Conservation (phyloP, 1,284 basidiomycete species). For the Cutaneotrichosporon mucoides region DNA sequence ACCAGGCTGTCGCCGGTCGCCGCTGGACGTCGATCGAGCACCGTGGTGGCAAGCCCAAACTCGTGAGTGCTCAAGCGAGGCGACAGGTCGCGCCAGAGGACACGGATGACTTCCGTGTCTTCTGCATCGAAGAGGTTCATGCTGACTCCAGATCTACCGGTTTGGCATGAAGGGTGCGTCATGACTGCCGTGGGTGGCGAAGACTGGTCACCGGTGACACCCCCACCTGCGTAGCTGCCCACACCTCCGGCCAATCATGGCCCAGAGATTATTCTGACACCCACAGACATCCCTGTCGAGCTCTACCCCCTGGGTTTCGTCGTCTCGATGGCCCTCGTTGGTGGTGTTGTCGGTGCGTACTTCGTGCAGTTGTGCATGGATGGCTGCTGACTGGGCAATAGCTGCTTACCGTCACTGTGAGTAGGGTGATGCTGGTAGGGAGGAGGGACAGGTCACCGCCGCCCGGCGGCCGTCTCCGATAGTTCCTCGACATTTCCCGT, state of each 20-base stretch:
- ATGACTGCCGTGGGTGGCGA: too few species aligned
- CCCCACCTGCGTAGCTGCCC: too few species aligned
- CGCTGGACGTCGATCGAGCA: constrained; percentile 31
- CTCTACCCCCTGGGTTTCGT: constrained; percentile 48
- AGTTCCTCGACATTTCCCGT: too few species aligned
- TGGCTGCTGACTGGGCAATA: constrained; percentile 4
- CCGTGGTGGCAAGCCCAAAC: constrained; percentile 41
- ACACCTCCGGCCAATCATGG: not conserved
- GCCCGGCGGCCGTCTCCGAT: too few species aligned
- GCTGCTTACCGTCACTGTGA: constrained; percentile 15
- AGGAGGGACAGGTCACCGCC: too few species aligned
- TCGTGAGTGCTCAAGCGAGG: constrained; percentile 27
- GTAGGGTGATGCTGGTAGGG: not conserved
- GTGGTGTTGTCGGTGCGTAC: constrained; percentile 37
- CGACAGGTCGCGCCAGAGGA: too few species aligned
- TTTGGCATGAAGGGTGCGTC: constrained; percentile 38
- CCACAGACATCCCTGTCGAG: constrained; percentile 47
- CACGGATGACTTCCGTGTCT: too few species aligned
- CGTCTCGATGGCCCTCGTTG: constrained; percentile 40
- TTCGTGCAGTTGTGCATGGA: too few species aligned
- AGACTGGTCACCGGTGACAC: too few species aligned
- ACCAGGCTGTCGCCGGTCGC: constrained; percentile 23
- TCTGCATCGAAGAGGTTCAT: too few species aligned
- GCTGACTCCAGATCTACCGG: constrained; percentile 42
- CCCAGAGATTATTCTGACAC: not conserved